Evolutionary conservation across 2,329 filamentous ascomycete species (phyloP), one percentile per base, ranked within the genome.

Genomic region (Hortaea werneckii): DNA sequence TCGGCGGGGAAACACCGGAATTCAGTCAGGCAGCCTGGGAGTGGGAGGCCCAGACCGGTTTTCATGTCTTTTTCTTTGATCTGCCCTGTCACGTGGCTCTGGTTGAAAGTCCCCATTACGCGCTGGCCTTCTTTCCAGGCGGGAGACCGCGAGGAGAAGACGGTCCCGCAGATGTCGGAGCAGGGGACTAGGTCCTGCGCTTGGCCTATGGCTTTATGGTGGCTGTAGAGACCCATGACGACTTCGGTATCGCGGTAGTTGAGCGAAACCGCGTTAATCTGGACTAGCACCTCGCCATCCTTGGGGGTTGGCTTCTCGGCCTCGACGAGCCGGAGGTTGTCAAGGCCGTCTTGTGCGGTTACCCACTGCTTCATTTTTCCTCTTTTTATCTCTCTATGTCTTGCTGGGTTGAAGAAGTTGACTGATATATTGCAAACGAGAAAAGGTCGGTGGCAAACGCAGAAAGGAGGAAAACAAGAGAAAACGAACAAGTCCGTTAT

Each of bases 121-220:
- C 80, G 76, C 47, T 83, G 77, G 47, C 82, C 81, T 11, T 67
- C 63, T 44, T 71, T 68, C 67, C 77, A 77, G 5, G 66, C 65
- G 2, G 63, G 59, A 12, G 69, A 59, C n/a, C 76, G 75, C 29
- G 75, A 55, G 10, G 70, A 61, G 2, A 76, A 66, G 40, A 86
- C 68, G 6, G 71, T 70, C 39, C 82, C 83, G 64, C 80, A 83
- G 72, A 83, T 83, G 63, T 87, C 83, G 20, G 80, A 83, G 62
- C 78, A 82, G 1, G 81, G 80, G 1, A 85, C 77, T 9, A 85
- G 55, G 45, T 69, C 48, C 44, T 64, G 44, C 43, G 61, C 50
- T 48, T 66, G 57, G 34, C 60, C 64, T 40, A 78, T 65, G 4
- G 72, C 70, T 54, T 74, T 72, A 66, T 85, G 79, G 63, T 85